phyloP scores from a whole-genome alignment of 2,329 filamentous ascomycete genomes.

The Calonectria fujianensis region DNA sequence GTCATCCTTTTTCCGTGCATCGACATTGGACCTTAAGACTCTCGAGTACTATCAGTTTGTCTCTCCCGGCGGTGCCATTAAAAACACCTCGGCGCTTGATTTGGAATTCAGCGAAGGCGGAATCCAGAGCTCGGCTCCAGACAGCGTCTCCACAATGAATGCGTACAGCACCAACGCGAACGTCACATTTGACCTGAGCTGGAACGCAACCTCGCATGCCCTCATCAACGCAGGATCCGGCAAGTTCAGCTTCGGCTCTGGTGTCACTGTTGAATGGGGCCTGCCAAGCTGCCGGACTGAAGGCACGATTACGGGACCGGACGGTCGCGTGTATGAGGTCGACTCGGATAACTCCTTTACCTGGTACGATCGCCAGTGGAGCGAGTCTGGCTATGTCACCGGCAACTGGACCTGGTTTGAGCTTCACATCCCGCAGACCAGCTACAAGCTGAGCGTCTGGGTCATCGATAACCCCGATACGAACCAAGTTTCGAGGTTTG shows the following conservation, averaged over 20 bases:
- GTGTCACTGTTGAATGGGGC: background rate
- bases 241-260: background rate
- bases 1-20: background rate
- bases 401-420: conserved; percentile 24
- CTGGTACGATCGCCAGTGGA: conserved; percentile 5
- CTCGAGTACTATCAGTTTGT: conserved; percentile 1
- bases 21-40: conserved; percentile 1
- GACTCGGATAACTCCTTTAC: conserved; percentile 12
- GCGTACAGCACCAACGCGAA: background rate
- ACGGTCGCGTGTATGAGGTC: background rate
- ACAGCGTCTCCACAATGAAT: conserved; percentile 1
- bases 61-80: background rate
- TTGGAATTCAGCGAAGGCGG: background rate
- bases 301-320: background rate
- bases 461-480: conserved; percentile 17
- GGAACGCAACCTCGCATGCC: conserved; percentile 7
- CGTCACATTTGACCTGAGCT: background rate
- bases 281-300: background rate
- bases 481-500: background rate
- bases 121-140: background rate
- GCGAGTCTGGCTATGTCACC: background rate
- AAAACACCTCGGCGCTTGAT: background rate
- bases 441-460: conserved; percentile 15
- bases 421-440: conserved; percentile 10
- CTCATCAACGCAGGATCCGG: conserved; percentile 2